phyloP scores from a whole-genome alignment of 768 basidiomycete genomes.

The Kwoniella mangroviensis region DNA sequence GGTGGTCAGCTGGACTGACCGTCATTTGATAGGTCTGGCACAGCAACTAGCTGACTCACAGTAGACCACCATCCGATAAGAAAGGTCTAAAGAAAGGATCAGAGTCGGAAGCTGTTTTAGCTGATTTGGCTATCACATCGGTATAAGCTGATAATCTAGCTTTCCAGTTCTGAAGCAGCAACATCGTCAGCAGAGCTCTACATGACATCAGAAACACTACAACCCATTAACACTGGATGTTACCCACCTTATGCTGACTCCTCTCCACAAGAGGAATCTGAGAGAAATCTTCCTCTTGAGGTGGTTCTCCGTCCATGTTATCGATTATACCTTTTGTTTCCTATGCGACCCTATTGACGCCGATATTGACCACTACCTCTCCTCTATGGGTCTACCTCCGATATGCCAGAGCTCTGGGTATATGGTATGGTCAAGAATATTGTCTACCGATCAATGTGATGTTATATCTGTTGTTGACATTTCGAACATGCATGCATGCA shows the following conservation, averaged over 20 bases:
- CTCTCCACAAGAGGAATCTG: slow-evolving; percentile 75
- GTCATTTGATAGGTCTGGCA: neutral
- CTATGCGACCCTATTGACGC: neutral
- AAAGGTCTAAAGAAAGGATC: slow-evolving; percentile 95
- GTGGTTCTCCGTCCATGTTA: slow-evolving; percentile 79
- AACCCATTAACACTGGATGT: too few species aligned
- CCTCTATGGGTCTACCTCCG: neutral
- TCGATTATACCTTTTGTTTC: neutral
- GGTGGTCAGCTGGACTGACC: neutral
- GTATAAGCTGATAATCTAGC: slow-evolving; percentile 93
- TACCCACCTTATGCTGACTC: slow-evolving; percentile 73
- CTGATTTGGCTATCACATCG: slow-evolving; percentile 80
- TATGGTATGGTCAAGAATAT: neutral
- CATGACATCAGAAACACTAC: too few species aligned
- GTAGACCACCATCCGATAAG: slow-evolving; percentile 71
- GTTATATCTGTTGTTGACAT: neutral
- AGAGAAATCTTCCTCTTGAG: slow-evolving; percentile 92
- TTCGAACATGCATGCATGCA: neutral
- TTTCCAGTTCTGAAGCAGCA: slow-evolving; percentile 79
- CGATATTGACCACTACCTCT: neutral
- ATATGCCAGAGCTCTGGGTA: neutral
- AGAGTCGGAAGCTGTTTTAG: slow-evolving; percentile 84
- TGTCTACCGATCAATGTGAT: neutral
- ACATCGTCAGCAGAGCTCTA: slow-evolving; percentile 18
- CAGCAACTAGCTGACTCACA: slow-evolving; percentile 56